Conservation (phyloP, 805 yeast species). For the Lachancea sp. region DNA sequence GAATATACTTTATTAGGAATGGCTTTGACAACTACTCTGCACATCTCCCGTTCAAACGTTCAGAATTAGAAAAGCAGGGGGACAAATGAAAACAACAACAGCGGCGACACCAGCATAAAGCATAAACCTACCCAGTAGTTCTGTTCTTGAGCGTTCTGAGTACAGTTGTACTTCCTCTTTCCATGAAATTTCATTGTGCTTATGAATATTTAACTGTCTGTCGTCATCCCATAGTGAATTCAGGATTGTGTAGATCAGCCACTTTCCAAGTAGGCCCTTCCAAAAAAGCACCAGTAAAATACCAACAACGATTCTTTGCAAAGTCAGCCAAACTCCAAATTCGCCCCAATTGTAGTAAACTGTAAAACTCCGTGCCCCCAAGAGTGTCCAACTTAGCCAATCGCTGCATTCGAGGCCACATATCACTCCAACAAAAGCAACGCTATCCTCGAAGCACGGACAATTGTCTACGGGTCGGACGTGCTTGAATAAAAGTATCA, state of each 20-base stretch:
- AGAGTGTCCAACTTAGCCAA: conserved; percentile 44
- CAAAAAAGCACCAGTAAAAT: conserved; percentile 56
- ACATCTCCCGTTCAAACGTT: conserved; percentile 6
- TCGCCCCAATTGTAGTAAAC: conserved; percentile 7
- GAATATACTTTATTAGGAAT: too few species aligned
- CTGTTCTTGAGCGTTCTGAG: conserved; percentile 62
- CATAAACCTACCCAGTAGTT: conserved; percentile 65
- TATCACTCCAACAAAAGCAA: conserved; percentile 85
- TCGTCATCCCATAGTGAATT: conserved; percentile 21
- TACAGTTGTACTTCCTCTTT: conserved; percentile 42
- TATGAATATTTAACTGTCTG: conserved; percentile 18
- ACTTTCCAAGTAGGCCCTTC: conserved; percentile 64
- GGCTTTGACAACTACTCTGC: background rate
- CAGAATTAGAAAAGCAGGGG: conserved; percentile 17
- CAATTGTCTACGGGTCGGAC: conserved; percentile 87
- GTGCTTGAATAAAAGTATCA: conserved; percentile 57
- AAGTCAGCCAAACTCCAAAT: conserved; percentile 20
- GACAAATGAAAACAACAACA: conserved; percentile 39
- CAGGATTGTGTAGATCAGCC: conserved; percentile 49
- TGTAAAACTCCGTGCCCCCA: conserved; percentile 7
- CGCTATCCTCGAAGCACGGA: conserved; percentile 94
- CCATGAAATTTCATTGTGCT: conserved; percentile 17
- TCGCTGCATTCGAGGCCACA: conserved; percentile 66
- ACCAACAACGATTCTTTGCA: conserved; percentile 55
- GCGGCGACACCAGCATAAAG: conserved; percentile 78